phyloP scores from a whole-genome alignment of 176 grass and related monocot genomes.

The Secale cereale region DNA sequence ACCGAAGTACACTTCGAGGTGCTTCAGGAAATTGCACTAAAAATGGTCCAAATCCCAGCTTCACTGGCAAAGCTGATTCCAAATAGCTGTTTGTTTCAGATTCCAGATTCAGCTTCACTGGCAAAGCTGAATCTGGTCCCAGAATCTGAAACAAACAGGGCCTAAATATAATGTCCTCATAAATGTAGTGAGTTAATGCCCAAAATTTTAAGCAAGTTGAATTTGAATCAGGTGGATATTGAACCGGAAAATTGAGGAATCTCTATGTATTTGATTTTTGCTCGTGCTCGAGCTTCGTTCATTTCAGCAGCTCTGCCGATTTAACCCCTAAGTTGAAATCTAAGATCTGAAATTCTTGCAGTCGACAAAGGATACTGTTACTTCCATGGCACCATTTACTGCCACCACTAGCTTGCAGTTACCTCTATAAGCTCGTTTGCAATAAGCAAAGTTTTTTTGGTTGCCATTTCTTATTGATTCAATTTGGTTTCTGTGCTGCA shows the following conservation, averaged over 20 bases:
- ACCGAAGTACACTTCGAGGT: too few species aligned
- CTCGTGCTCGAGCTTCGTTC: neutral
- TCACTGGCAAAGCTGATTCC: too few species aligned
- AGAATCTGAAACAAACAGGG: too few species aligned
- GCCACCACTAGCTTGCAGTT: neutral
- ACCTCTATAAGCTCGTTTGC: slow-evolving; percentile 10
- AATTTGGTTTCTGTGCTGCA: slow-evolving; percentile 49
- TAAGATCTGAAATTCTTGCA: neutral
- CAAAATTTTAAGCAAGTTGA: neutral
- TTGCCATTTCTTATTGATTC: slow-evolving; percentile 12
- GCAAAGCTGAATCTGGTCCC: too few species aligned
- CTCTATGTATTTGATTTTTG: neutral
- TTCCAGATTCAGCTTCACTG: too few species aligned
- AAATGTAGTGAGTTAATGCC: neutral
- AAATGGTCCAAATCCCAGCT: too few species aligned
- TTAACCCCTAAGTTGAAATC: neutral
- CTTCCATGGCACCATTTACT: neutral
- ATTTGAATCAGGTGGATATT: neutral
- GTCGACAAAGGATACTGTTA: slow-evolving; percentile 1
- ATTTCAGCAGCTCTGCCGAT: neutral
- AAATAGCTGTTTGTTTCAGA: too few species aligned
- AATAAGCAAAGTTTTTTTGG: neutral
- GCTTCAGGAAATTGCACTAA: too few species aligned
- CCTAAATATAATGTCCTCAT: neutral
- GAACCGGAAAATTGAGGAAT: neutral